Evolutionary conservation across 139 green algal species (phyloP), one percentile per base, ranked within the genome.

Genomic region (Coccomyxa sp.): DNA sequence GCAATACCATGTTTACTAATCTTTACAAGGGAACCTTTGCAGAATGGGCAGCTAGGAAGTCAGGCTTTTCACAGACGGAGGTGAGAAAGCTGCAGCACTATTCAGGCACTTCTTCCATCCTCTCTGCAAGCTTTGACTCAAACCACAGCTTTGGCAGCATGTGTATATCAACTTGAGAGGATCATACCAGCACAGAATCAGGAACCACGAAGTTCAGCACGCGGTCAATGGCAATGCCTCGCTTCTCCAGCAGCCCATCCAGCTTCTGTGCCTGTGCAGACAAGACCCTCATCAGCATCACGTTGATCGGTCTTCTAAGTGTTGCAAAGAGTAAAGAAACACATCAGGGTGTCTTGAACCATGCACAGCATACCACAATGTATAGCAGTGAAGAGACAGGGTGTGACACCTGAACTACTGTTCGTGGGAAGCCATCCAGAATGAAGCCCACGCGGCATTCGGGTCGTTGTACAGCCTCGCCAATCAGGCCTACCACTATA

Each of bases 401-500:
- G 21, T 18, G 21, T 18, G 23, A 31, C 27, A 84, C 86, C 86
- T 92, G 90, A 25, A 78, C 51, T 23, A 95, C 91, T 7, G 91
- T 98, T 66, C 95, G 91, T 0, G 96, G 96, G 90, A 99, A 99
- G 82, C 97, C 97, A 83, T 99, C 97, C 32, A 99, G 88, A 78
- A 99, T 98, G 76, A 99, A 99, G 27, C 97, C 97, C 28, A 92
- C 94, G 67, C 90, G 87, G 93, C 97, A 99, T 80, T 98, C 96
- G 0, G 96, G 91, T 77, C 82, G 84, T 81, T 95, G 91, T n/a
- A 95, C 92, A 67, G 92, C 88, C 59, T 99, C 96, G 66, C 92
- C 93, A 74, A 99, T 99, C 31, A 99, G 92, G 23, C 96, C 95
- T 30, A 99, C 92, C 59, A 99, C 97, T 58, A 99, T 94, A 25